Percentiles rank a stretch among this genome's conserved stretches.
phyloP scores from a whole-genome alignment of 2,329 filamentous ascomycete species.

The Diplodia mutila region DNA sequence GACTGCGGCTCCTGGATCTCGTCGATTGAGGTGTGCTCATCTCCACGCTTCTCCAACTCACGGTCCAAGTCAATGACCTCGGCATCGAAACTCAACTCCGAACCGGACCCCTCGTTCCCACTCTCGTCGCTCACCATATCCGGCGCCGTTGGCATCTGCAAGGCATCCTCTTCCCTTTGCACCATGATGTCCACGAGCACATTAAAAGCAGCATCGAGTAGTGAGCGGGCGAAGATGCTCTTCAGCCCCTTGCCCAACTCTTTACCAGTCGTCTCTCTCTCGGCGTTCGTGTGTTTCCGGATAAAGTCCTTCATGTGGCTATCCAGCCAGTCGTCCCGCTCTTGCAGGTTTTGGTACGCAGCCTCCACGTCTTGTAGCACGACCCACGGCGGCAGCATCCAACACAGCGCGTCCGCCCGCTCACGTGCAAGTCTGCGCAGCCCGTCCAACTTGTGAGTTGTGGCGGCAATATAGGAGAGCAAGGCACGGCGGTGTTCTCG shows the following conservation, averaged over 20 bases:
- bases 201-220: neutral
- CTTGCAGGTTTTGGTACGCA: neutral
- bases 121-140: neutral
- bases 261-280: neutral
- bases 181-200: neutral
- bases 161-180: neutral
- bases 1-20: neutral
- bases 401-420: constrained; percentile 23
- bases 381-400: neutral
- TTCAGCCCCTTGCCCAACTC: neutral
- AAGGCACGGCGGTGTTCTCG: constrained; percentile 31
- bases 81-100: neutral
- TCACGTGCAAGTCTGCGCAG: constrained; percentile 28
- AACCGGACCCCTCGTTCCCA: neutral
- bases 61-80: neutral
- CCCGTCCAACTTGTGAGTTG: constrained; percentile 26
- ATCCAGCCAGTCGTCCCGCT: constrained; percentile 1
- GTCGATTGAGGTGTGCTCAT: too few species aligned
- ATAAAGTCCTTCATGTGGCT: neutral
- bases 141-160: neutral
- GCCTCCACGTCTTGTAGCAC: neutral
- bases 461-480: constrained; percentile 28
- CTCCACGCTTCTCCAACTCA: neutral
- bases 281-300: neutral
- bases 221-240: neutral